A percentile compares a stretch with the other conserved stretches of the same genome.
These are phyloP conservation scores for Cryptococcus depauperatus DNA, from an alignment of 1,284 basidiomycete species.

Conservation along the genomic window DNA sequence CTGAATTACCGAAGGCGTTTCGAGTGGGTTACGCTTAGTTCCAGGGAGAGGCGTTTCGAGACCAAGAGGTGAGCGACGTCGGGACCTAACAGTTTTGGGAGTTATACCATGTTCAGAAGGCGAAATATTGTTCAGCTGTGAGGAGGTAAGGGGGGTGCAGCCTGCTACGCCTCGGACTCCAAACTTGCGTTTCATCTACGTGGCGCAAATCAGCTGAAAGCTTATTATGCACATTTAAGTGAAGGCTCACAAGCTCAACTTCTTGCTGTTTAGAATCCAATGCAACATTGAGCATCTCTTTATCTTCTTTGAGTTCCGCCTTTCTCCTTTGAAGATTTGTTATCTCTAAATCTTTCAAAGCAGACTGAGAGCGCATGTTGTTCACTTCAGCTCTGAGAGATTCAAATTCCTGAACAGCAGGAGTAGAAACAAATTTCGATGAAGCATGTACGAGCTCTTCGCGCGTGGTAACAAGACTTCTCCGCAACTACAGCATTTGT, in stretches of 20 bases:
- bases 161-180: constrained; percentile 57
- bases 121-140: constrained; percentile 8
- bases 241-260: constrained; percentile 62
- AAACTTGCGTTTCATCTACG: constrained; percentile 63
- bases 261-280: constrained; percentile 84
- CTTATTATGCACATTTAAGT: background rate
- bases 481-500: constrained; percentile 2
- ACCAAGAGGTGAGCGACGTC: constrained; percentile 11
- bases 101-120: background rate
- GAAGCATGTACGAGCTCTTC: constrained; percentile 6
- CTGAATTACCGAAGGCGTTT: constrained; percentile 5
- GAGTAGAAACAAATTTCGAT: background rate
- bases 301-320: constrained; percentile 63
- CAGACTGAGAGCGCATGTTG: constrained; percentile 61
- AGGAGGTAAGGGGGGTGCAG: constrained; percentile 48
- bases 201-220: background rate
- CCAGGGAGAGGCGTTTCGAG: constrained; percentile 9
- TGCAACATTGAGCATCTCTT: constrained; percentile 71
- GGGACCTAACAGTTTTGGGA: background rate
- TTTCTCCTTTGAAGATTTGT: constrained; percentile 62
- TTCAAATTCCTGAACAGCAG: constrained; percentile 27
- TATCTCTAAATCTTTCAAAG: constrained; percentile 71
- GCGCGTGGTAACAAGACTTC: constrained; percentile 4
- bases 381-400: constrained; percentile 57
- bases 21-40: constrained; percentile 2